Percentiles rank a stretch among this genome's conserved stretches.
Evolutionary conservation across 306 rosid genomes (phyloP).

Genomic region (Prunus mongolica): DNA sequence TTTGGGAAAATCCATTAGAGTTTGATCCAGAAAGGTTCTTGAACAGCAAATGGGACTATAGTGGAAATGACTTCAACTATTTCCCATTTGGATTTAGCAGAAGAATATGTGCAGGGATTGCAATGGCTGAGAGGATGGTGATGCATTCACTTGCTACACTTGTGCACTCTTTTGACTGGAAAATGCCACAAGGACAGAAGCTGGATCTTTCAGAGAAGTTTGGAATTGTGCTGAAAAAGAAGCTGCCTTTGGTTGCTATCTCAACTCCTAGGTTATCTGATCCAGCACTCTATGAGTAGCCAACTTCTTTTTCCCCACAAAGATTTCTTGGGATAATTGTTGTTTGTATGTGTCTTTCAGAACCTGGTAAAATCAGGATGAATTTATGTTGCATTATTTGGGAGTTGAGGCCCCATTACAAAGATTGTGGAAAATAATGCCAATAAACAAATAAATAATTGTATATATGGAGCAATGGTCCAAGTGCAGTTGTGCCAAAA

Average conservation of each 20-base stretch:
- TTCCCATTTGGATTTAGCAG: slow-evolving; percentile 78
- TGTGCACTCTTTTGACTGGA: slow-evolving; percentile 63
- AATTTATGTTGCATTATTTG: too few species aligned
- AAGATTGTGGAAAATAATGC: too few species aligned
- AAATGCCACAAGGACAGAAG: slow-evolving; percentile 26
- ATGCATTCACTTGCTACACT: slow-evolving; percentile 50
- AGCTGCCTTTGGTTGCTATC: slow-evolving; percentile 39
- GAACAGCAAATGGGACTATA: slow-evolving; percentile 43
- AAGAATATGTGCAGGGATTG: slow-evolving; percentile 69
- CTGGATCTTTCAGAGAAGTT: slow-evolving; percentile 51
- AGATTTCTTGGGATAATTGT: too few species aligned
- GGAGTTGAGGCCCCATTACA: too few species aligned
- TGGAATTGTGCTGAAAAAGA: slow-evolving; percentile 56
- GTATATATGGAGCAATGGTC: too few species aligned
- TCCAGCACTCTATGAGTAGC: slow-evolving; percentile 34
- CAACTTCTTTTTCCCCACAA: too few species aligned
- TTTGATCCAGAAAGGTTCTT: slow-evolving; percentile 68
- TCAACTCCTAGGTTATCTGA: slow-evolving; percentile 51
- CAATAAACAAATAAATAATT: too few species aligned
- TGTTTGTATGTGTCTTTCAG: too few species aligned
- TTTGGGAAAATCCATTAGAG: slow-evolving; percentile 58
- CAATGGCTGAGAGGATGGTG: slow-evolving; percentile 68
- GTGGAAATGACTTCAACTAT: slow-evolving; percentile 56
- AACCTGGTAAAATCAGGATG: too few species aligned
- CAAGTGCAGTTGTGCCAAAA: too few species aligned